phyloP scores from a whole-genome alignment of 495 filamentous ascomycete species.

The Penicillium atrosanguineum region DNA sequence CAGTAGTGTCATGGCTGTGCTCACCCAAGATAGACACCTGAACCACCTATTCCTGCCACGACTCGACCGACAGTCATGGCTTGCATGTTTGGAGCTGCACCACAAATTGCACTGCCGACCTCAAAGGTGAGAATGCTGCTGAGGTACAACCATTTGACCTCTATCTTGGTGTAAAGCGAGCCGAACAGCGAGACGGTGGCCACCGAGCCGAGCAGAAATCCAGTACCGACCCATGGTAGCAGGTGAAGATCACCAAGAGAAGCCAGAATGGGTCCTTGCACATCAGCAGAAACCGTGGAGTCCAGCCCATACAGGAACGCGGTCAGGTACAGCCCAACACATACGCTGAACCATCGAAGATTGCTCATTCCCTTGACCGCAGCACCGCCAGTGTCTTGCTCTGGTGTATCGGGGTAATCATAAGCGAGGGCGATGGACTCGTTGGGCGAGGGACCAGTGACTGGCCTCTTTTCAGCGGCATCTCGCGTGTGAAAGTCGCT shows the following conservation, averaged over 20 bases:
- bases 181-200: not conserved
- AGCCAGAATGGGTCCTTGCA: constrained; percentile 48
- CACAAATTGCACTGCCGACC: constrained; percentile 44
- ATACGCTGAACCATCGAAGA: constrained; percentile 20
- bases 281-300: constrained; percentile 52
- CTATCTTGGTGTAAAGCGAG: constrained; percentile 25
- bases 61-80: constrained; percentile 45
- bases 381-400: not conserved
- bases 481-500: too few species aligned
- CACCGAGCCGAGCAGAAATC: constrained; percentile 46
- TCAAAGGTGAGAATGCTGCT: constrained; percentile 41
- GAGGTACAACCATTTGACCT: constrained; percentile 49
- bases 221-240: constrained; percentile 50
- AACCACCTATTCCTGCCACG: constrained; percentile 31
- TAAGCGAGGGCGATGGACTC: too few species aligned
- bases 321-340: constrained; percentile 15
- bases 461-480: too few species aligned
- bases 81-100: constrained; percentile 41
- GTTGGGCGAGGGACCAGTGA: too few species aligned
- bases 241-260: constrained; percentile 47
- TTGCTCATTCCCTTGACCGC: not conserved
- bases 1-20: not conserved
- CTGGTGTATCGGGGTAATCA: not conserved
- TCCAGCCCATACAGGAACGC: constrained; percentile 48
- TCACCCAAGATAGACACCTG: constrained; percentile 30